These are phyloP conservation scores for Prunus mira DNA, from an alignment of 306 rosid genomes.

Conservation along the genomic window DNA sequence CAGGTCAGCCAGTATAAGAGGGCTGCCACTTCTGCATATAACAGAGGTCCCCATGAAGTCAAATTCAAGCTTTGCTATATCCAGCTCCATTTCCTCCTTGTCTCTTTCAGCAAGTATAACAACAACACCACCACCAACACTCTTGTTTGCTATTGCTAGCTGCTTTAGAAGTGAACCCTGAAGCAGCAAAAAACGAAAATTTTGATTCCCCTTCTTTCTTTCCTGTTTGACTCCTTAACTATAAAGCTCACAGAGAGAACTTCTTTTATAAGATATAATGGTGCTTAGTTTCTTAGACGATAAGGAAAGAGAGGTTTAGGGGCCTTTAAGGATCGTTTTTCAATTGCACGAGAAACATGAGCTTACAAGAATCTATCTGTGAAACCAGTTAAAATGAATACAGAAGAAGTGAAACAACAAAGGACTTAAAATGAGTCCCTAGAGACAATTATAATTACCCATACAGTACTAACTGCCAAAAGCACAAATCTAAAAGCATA, in stretches of 20 bases:
- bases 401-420: not conserved
- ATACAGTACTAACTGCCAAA: not conserved
- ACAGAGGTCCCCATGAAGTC: constrained; percentile 97
- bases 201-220: constrained; percentile 19
- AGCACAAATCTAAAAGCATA: not conserved
- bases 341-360: not conserved
- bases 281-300: not conserved
- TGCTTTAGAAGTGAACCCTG: constrained; percentile 98
- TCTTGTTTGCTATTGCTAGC: constrained; percentile 92
- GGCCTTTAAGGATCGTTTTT: not conserved
- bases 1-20: constrained; percentile 90
- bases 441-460: not conserved
- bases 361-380: not conserved
- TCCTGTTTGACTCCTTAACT: not conserved
- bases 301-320: not conserved
- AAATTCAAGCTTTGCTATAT: constrained; percentile 91
- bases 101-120: constrained; percentile 99
- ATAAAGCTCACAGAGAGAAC: not conserved
- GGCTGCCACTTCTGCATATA: constrained; percentile 98
- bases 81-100: constrained; percentile 98
- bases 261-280: not conserved
- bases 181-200: constrained; percentile 17
- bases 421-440: not conserved
- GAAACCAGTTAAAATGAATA: not conserved
- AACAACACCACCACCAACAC: constrained; percentile 89